Evolutionary conservation across 768 basidiomycete species (phyloP).

Genomic region (Serpula lacrymans): DNA sequence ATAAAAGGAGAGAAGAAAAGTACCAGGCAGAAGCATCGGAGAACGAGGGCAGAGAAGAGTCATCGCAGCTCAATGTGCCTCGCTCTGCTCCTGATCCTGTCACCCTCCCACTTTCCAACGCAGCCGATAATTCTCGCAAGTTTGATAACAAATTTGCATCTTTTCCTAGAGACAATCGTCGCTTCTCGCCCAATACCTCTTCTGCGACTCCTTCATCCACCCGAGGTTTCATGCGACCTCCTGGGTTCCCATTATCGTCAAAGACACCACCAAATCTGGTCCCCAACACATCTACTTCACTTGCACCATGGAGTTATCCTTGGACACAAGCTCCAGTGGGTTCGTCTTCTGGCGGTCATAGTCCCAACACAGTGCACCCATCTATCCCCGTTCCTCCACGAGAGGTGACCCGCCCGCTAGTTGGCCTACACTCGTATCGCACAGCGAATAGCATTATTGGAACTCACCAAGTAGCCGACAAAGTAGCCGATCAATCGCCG

Average conservation of each 20-base stretch:
- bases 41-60: slow-evolving; percentile 12
- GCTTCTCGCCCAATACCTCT: slow-evolving; percentile 9
- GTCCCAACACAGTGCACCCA: slow-evolving; percentile 10
- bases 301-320: slow-evolving; percentile 5
- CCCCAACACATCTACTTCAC: not conserved
- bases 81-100: slow-evolving; percentile 40
- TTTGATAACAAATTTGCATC: slow-evolving; percentile 3
- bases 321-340: slow-evolving; percentile 16
- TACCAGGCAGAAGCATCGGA: slow-evolving; percentile 15
- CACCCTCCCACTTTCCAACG: slow-evolving; percentile 38
- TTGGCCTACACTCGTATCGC: no score
- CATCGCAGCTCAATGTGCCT: slow-evolving; percentile 27
- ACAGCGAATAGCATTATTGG: no score
- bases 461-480: no score
- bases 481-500: slow-evolving; percentile 6
- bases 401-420: no score
- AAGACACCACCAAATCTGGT: slow-evolving; percentile 6
- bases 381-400: no score
- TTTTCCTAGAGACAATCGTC: slow-evolving; percentile 13
- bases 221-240: slow-evolving; percentile 19
- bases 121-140: slow-evolving; percentile 1
- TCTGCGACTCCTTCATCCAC: slow-evolving; percentile 14
- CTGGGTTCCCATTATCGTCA: slow-evolving; percentile 11
- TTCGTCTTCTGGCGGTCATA: slow-evolving; percentile 5
- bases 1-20: slow-evolving; percentile 33